These are phyloP conservation scores for Termitomyces sp. DNA, from an alignment of 768 basidiomycete species.

Conservation along the genomic window DNA sequence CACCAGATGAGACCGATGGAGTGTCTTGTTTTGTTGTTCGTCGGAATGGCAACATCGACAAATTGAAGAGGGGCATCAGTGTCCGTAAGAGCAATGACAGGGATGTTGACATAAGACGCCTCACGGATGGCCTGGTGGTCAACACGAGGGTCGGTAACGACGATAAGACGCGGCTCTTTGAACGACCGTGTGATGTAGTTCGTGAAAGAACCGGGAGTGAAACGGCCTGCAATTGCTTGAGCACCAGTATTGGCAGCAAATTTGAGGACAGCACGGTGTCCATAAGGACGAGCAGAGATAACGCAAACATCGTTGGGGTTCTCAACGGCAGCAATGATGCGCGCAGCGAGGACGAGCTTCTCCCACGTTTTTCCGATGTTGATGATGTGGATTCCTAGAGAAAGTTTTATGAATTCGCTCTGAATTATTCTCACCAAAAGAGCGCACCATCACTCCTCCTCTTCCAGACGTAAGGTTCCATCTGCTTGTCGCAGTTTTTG, in stretches of 20 bases:
- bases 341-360: constrained; percentile 96
- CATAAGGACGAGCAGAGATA: constrained; percentile 97
- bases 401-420: constrained; percentile 7
- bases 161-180: constrained; percentile 98
- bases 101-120: constrained; percentile 99
- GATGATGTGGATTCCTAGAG: constrained; percentile 86
- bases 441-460: constrained; percentile 87
- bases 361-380: constrained; percentile 99
- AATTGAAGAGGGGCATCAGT: constrained; percentile 97
- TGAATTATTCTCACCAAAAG: neutral
- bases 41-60: constrained; percentile 97
- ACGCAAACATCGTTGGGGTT: constrained; percentile 98
- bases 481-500: constrained; percentile 99
- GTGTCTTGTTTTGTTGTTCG: constrained; percentile 99
- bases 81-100: constrained; percentile 98
- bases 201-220: constrained; percentile 98
- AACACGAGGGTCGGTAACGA: constrained; percentile 98
- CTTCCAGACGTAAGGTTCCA: constrained; percentile 98
- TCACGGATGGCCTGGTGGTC: constrained; percentile 99
- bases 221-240: constrained; percentile 97
- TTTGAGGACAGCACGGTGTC: constrained; percentile 99
- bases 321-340: constrained; percentile 95
- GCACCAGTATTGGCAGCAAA: constrained; percentile 97
- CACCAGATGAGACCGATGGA: constrained; percentile 97
- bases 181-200: constrained; percentile 99